These are phyloP conservation scores for Vitis riparia DNA, from an alignment of 164 flowering plant species.

Conservation along the genomic window DNA sequence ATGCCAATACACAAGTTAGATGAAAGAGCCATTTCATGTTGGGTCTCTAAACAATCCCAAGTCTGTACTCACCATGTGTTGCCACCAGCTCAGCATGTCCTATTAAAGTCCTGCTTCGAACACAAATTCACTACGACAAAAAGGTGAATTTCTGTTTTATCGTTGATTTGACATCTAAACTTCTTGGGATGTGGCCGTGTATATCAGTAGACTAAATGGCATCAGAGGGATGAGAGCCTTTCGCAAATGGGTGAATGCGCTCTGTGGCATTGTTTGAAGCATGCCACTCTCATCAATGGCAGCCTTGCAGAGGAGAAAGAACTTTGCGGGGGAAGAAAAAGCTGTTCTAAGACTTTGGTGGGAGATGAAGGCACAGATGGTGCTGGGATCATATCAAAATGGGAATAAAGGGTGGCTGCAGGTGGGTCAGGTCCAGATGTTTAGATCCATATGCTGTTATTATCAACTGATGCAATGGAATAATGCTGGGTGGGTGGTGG, in stretches of 20 bases:
- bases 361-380: neutral
- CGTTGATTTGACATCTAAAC: conserved; percentile 2
- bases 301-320: neutral
- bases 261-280: conserved; percentile 36
- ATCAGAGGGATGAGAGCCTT: conserved; percentile 34
- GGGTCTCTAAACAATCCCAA: conserved; percentile 58
- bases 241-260: conserved; percentile 27
- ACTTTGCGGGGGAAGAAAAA: neutral
- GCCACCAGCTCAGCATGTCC: conserved; percentile 8
- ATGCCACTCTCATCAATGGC: conserved; percentile 25
- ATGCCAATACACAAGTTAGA: conserved; percentile 48
- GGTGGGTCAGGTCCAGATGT: conserved; percentile 3
- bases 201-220: conserved; percentile 28
- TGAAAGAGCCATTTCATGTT: conserved; percentile 55
- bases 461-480: neutral
- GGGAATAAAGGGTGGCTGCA: neutral
- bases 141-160: neutral
- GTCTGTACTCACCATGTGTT: conserved; percentile 38
- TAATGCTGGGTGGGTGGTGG: neutral
- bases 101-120: conserved; percentile 39
- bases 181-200: conserved; percentile 47
- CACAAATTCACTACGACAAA: neutral
- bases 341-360: neutral
- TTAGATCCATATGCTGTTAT: neutral
- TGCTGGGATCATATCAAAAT: neutral